Percentiles rank a stretch among this genome's conserved stretches.
Conservation (phyloP, 1,284 basidiomycete species). For the Termitomyces sp. region DNA sequence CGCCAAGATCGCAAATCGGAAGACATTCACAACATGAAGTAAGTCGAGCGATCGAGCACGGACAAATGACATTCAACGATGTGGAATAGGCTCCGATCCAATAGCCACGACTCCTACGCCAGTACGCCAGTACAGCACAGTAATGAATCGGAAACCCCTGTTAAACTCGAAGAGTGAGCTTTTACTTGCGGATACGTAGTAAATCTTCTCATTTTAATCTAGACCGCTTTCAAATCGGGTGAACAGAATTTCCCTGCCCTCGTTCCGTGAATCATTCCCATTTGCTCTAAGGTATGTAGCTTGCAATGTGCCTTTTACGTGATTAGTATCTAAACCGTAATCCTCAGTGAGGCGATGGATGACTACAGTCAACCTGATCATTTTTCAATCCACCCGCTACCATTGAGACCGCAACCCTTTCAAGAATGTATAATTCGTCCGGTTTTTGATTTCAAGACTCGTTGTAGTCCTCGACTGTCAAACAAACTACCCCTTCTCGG, state of each 20-base stretch:
- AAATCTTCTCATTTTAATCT: not conserved
- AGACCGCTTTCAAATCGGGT: not conserved
- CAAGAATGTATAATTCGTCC: not conserved
- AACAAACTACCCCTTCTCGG: not conserved
- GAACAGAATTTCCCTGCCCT: conserved; percentile 10
- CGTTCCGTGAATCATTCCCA: conserved; percentile 15
- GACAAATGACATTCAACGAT: not conserved
- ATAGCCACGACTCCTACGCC: not conserved
- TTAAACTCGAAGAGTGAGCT: not conserved
- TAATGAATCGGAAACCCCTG: not conserved
- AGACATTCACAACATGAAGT: not conserved
- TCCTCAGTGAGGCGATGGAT: not conserved
- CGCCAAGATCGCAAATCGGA: not conserved
- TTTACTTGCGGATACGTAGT: not conserved
- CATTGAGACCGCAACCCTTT: not conserved
- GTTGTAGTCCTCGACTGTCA: not conserved
- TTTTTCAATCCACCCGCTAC: not conserved
- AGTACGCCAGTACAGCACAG: not conserved
- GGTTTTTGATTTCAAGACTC: not conserved
- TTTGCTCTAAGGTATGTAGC: conserved; percentile 12
- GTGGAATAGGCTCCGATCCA: not conserved
- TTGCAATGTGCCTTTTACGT: not conserved
- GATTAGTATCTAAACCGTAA: not conserved
- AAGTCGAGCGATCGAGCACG: not conserved
- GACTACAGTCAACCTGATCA: not conserved